phyloP scores from a whole-genome alignment of 2,329 filamentous ascomycete species.

The Cordyceps militaris region DNA sequence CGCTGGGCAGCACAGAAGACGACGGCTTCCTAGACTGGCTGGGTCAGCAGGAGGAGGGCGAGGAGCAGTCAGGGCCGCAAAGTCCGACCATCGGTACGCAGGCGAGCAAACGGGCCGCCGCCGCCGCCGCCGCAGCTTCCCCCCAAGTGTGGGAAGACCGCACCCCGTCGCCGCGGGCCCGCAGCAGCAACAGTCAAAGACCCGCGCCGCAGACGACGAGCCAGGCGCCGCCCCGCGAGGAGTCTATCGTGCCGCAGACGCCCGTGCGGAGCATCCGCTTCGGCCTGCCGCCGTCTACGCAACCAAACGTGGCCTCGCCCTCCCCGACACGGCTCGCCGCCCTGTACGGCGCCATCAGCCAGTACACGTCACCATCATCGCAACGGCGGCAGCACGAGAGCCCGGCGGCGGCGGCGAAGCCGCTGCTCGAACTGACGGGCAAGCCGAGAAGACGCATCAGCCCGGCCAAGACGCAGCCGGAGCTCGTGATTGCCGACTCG shows the following conservation, averaged over 20 bases:
- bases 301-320: conserved; percentile 31
- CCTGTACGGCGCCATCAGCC: conserved; percentile 30
- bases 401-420: conserved; percentile 14
- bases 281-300: conserved; percentile 39
- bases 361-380: conserved; percentile 32
- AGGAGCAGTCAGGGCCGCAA: conserved; percentile 14
- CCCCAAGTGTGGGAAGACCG: conserved; percentile 8
- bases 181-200: conserved; percentile 16
- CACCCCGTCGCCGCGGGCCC: conserved; percentile 16
- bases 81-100: conserved; percentile 20
- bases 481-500: conserved; percentile 40
- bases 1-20: conserved; percentile 16
- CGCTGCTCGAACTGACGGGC: conserved; percentile 17
- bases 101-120: neutral
- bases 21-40: conserved; percentile 30
- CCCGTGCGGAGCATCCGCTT: conserved; percentile 28
- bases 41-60: conserved; percentile 1
- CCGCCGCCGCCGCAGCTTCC: conserved; percentile 14
- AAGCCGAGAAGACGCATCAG: conserved; percentile 17
- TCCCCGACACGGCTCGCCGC: conserved; percentile 33
- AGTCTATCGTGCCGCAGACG: conserved; percentile 36
- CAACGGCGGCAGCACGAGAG: conserved; percentile 25
- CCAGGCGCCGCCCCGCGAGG: conserved; percentile 19
- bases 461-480: conserved; percentile 15
- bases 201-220: neutral